phyloP scores from a whole-genome alignment of 2,329 filamentous ascomycete genomes.

The Ciborinia camelliae region DNA sequence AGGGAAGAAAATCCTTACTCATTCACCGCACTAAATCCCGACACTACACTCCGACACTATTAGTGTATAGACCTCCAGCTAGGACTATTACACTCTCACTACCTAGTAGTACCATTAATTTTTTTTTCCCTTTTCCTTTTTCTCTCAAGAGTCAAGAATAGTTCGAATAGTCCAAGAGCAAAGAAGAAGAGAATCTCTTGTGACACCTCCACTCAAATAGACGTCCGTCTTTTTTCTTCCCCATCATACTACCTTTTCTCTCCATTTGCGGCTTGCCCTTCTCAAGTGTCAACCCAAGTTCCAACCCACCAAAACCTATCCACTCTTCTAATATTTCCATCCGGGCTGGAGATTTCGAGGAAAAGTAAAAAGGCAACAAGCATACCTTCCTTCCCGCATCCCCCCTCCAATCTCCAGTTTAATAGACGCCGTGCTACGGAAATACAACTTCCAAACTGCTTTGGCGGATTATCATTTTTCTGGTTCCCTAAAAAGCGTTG shows the following conservation, averaged over 20 bases:
- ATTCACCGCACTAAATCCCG: constrained; percentile 10
- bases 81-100: not conserved
- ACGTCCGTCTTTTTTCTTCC: not conserved
- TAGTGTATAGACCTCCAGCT: too few species aligned
- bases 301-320: constrained; percentile 1
- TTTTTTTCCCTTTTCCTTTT: constrained; percentile 14
- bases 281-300: not conserved
- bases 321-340: constrained; percentile 9
- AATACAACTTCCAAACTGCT: not conserved
- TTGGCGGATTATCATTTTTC: constrained; percentile 13
- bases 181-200: constrained; percentile 5
- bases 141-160: constrained; percentile 10
- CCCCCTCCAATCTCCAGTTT: constrained; percentile 19
- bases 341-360: constrained; percentile 2
- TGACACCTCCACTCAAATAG: constrained; percentile 11
- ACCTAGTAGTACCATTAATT: not conserved
- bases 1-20: constrained; percentile 14
- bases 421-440: constrained; percentile 19
- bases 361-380: constrained; percentile 13
- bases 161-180: not conserved
- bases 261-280: not conserved
- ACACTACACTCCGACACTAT: too few species aligned
- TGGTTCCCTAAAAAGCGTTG: constrained; percentile 8
- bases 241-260: constrained; percentile 9
- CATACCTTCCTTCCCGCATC: constrained; percentile 15